These are phyloP conservation scores for Fraxinus angustifolia DNA, from an alignment of 305 asterid species.

Conservation along the genomic window DNA sequence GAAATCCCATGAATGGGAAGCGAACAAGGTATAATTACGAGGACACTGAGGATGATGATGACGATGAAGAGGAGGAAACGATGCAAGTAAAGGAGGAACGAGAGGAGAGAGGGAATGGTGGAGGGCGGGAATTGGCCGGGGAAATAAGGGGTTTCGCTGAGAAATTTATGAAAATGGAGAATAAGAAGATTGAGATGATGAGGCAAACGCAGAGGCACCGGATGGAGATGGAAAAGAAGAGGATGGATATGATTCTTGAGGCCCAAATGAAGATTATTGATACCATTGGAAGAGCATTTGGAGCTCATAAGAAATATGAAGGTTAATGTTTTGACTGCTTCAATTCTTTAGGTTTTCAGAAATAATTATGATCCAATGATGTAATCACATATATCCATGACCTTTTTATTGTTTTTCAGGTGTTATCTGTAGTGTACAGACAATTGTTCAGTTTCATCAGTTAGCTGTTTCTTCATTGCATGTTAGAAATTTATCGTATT, in stretches of 20 bases:
- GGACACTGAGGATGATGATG: slow-evolving; percentile 31
- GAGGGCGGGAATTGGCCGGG: slow-evolving; percentile 56
- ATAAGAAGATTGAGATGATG: slow-evolving; percentile 75
- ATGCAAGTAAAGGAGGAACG: slow-evolving; percentile 28
- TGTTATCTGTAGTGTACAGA: slow-evolving; percentile 22
- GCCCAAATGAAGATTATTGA: slow-evolving; percentile 72
- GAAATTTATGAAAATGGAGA: slow-evolving; percentile 79
- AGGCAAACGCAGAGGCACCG: slow-evolving; percentile 56
- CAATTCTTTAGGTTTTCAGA: slow-evolving; percentile 6
- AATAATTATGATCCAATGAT: slow-evolving; percentile 15
- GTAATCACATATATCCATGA: slow-evolving; percentile 18
- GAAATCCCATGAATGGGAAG: slow-evolving; percentile 38
- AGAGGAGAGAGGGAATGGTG: slow-evolving; percentile 28
- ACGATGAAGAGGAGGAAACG: slow-evolving; percentile 31
- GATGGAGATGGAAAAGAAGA: slow-evolving; percentile 87
- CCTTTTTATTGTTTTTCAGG: not conserved
- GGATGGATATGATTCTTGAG: slow-evolving; percentile 75
- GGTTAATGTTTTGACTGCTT: slow-evolving; percentile 1
- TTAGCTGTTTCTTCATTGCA: slow-evolving; percentile 20
- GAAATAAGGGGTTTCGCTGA: slow-evolving; percentile 72
- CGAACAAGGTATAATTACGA: slow-evolving; percentile 28
- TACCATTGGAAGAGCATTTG: slow-evolving; percentile 60
- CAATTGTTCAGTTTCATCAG: slow-evolving; percentile 15
- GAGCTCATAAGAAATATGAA: slow-evolving; percentile 48
- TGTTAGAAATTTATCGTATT: not conserved